These are phyloP conservation scores for Podila clonocystis DNA, from an alignment of 192 early-diverging fungal genomes.

Conservation along the genomic window DNA sequence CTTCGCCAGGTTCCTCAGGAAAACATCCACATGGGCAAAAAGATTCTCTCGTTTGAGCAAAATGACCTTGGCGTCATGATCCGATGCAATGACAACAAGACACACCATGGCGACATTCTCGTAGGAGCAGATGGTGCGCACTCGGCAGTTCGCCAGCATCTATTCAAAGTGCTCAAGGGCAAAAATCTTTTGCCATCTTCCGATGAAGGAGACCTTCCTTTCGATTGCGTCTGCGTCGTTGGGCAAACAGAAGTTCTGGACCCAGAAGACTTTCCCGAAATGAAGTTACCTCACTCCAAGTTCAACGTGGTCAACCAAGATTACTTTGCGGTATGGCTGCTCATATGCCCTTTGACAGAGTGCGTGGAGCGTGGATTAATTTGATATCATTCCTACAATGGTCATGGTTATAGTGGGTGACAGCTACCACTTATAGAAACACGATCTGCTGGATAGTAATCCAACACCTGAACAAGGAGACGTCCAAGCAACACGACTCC, in stretches of 20 bases:
- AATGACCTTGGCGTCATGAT: constrained; percentile 9
- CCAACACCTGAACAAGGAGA: no score
- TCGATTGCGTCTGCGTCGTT: background rate
- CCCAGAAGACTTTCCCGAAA: background rate
- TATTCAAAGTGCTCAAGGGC: background rate
- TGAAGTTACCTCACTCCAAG: background rate
- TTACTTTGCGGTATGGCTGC: no score
- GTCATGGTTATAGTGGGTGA: no score
- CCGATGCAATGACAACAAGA: constrained; percentile 2
- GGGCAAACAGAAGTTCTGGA: background rate
- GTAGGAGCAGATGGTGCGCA: constrained; percentile 15
- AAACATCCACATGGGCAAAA: constrained; percentile 8
- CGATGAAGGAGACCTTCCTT: background rate
- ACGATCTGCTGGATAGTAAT: no score
- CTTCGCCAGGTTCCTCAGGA: background rate
- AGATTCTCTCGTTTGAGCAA: constrained; percentile 1
- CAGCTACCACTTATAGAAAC: no score
- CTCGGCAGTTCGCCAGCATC: constrained; percentile 4
- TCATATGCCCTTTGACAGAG: no score
- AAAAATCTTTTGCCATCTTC: background rate
- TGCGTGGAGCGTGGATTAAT: no score
- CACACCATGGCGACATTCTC: constrained; percentile 11
- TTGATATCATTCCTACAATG: no score
- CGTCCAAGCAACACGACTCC: no score
- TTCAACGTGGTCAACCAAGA: background rate